Base-by-base conservation (phyloP, 495 filamentous ascomycete genomes). In the Xylaria intraflava region DNA sequence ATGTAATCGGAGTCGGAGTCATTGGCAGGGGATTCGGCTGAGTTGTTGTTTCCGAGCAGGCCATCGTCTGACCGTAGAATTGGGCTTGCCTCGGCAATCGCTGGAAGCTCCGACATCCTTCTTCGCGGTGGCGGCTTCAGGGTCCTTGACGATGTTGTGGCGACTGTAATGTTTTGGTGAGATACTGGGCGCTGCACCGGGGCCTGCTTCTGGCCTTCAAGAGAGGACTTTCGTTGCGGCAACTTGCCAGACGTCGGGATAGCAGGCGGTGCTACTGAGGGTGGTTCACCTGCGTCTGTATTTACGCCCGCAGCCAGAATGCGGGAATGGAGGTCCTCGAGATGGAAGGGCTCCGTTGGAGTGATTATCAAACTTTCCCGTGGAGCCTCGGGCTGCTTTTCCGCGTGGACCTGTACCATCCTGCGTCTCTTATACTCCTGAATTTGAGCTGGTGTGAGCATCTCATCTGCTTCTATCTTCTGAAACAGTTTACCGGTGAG, bases 391-490 rank as follows among this genome's bases (percentile, higher is more conserved):
- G 55, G 58, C 33, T 55, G 60, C 33, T 53, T 56, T 8, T 60
- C 51, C n/a, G 58, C 53, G 50, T 61, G 49, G 55, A 55, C 48
- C 44, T 46, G 59, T 46, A 59, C 68, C 52, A 67, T 61, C 42
- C 70, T 56, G 54, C 66, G 69, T 58, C 64, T 59, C 16, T 64
- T 63, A 23, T 60, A 65, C 22, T 49, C 62, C 50, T 67, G 56
- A 6, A 76, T 69, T 47, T 75, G 70, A 23, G 64, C 60, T 36
- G 74, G 64, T 11, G 69, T 74, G 53, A 79, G 69, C 73, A 78
- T 78, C 63, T 81, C 76, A 46, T 81, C 74, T 8, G 64, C 77
- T 51, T 79, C 74, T 22, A 74, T 64, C 19, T 66, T 65, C 40
- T 70, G 62, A 50, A 81, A 78, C 17, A 70, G 60, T 23, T 60